Evolutionary conservation across 73 alveolate genomes (phyloP).

Genomic region (Tetrahymena elliotti): DNA sequence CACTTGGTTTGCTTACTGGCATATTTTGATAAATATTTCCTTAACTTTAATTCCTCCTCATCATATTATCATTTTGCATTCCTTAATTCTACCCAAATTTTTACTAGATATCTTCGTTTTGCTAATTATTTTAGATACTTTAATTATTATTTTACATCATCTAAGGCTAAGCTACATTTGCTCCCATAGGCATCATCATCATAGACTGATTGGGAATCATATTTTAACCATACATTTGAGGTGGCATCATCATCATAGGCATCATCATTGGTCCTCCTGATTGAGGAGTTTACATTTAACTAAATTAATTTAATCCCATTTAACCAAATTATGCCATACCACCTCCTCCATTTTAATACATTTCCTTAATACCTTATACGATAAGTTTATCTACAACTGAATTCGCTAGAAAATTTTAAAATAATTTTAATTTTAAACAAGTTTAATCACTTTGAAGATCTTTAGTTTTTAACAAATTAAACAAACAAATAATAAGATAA

Average conservation of each 20-base stretch:
- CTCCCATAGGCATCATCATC: not conserved
- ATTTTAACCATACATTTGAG: not conserved
- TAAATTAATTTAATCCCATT: not conserved
- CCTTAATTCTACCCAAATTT: not conserved
- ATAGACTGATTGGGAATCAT: not conserved
- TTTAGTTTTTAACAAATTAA: too few relatives aligned
- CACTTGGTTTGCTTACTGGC: not conserved
- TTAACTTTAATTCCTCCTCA: not conserved
- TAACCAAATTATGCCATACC: not conserved
- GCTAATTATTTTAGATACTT: not conserved
- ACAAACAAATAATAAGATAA: too few relatives aligned
- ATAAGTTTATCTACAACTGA: too few relatives aligned
- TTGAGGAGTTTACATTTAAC: not conserved
- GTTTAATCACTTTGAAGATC: not conserved
- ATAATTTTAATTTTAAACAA: too few relatives aligned
- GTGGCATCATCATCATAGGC: not conserved
- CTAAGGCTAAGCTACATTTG: not conserved
- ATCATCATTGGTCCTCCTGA: not conserved
- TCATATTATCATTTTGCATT: not conserved
- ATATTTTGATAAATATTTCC: not conserved
- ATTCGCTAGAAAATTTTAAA: not conserved
- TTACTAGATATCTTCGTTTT: not conserved
- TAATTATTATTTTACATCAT: not conserved
- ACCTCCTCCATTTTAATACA: not conserved
- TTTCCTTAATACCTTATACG: not conserved